These are phyloP conservation scores for Trametes cingulata DNA, from an alignment of 768 basidiomycete genomes.

Conservation along the genomic window DNA sequence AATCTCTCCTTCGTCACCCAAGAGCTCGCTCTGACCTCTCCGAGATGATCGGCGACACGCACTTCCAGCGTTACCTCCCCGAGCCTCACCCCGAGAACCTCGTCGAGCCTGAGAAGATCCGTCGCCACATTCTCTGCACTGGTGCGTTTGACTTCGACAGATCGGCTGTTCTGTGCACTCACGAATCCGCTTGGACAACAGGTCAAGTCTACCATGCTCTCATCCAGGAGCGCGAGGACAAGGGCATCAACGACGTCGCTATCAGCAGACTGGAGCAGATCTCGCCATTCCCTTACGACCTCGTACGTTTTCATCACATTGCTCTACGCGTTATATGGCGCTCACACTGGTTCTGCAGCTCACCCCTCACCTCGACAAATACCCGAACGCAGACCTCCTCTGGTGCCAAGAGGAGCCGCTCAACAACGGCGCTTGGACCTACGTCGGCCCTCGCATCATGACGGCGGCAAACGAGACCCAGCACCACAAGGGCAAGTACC, in stretches of 20 bases:
- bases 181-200: too few relatives aligned
- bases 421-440: conserved; percentile 98
- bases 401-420: conserved; percentile 99
- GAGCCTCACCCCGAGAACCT: conserved; percentile 74
- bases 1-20: conserved; percentile 94
- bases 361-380: conserved; percentile 92
- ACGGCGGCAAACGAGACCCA: conserved; percentile 91
- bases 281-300: conserved; percentile 96
- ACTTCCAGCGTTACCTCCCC: conserved; percentile 93
- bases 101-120: conserved; percentile 81
- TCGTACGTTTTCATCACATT: conserved; percentile 48
- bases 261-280: conserved; percentile 95
- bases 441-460: conserved; percentile 89
- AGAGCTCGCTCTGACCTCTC: conserved; percentile 80
- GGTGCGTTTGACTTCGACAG: conserved; percentile 40
- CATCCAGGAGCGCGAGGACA: conserved; percentile 85
- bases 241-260: conserved; percentile 88
- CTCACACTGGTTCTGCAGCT: conserved; percentile 46
- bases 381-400: conserved; percentile 90
- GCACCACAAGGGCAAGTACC: conserved; percentile 90
- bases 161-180: too few relatives aligned
- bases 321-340: neutral
- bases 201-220: conserved; percentile 96
- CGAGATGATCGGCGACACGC: conserved; percentile 87
- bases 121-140: conserved; percentile 89